Evolutionary conservation across 352 stramenopile species (phyloP).

Genomic region (Phytophthora kernoviae): DNA sequence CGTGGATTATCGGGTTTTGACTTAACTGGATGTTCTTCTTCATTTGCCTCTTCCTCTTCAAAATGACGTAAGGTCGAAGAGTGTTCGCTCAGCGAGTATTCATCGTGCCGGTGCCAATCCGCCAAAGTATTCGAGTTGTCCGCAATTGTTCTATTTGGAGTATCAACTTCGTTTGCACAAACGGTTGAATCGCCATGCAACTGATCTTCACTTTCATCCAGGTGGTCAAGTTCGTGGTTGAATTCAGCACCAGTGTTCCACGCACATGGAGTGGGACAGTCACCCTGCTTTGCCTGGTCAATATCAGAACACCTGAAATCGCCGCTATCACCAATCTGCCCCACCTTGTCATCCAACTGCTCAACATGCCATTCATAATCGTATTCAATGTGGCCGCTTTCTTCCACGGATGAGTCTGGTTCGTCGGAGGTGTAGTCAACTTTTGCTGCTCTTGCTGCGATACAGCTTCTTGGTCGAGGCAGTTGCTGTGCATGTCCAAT

Average conservation of each 20-base stretch:
- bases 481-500: background rate
- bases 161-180: conserved; percentile 2
- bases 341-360: conserved; percentile 1
- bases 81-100: conserved; percentile 11
- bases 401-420: conserved; percentile 14
- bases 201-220: conserved; percentile 18
- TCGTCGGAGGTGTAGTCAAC: conserved; percentile 9
- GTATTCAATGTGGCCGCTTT: conserved; percentile 13
- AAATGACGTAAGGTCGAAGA: conserved; percentile 2
- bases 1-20: background rate
- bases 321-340: background rate
- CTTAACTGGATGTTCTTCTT: conserved; percentile 1
- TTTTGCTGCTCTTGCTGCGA: conserved; percentile 3
- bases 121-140: background rate
- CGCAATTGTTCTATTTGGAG: background rate
- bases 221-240: conserved; percentile 12
- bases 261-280: background rate
- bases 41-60: conserved; percentile 14
- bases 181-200: conserved; percentile 9
- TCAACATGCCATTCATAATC: too few relatives aligned
- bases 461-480: conserved; percentile 1
- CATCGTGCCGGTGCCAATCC: conserved; percentile 6
- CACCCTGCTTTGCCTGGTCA: conserved; percentile 7
- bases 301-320: background rate
- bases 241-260: too few relatives aligned